A percentile compares a stretch with the other conserved stretches of the same genome.
These are phyloP conservation scores for Bruguiera gymnorhiza DNA, from an alignment of 345 rosid species.

Conservation along the genomic window DNA sequence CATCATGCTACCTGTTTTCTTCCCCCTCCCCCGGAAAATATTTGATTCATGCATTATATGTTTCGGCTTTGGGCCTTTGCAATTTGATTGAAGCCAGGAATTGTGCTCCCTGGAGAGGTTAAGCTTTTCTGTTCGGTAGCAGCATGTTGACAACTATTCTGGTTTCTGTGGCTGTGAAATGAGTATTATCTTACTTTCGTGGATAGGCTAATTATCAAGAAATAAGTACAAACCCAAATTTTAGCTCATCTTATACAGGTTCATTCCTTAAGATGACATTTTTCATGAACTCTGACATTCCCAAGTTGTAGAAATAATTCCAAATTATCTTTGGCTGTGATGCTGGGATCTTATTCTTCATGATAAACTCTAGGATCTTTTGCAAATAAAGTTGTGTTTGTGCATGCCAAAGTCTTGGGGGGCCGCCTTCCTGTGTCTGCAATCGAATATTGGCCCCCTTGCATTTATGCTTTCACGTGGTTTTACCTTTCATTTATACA, in stretches of 20 bases:
- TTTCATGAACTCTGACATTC: background rate
- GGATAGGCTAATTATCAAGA: background rate
- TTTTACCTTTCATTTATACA: background rate
- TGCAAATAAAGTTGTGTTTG: background rate
- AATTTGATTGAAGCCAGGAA: too few species aligned
- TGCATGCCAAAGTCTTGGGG: background rate
- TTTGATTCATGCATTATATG: too few species aligned
- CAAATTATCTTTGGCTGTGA: background rate
- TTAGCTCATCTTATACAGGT: background rate
- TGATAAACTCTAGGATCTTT: background rate
- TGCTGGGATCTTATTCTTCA: background rate
- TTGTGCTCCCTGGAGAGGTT: background rate
- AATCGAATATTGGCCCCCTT: background rate
- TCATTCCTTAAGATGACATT: background rate
- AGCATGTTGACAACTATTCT: background rate
- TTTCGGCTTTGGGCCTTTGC: too few species aligned
- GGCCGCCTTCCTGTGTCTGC: background rate
- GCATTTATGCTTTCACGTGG: background rate
- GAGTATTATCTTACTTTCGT: background rate
- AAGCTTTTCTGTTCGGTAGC: slow-evolving; percentile 1
- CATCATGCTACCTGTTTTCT: too few species aligned
- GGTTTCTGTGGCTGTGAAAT: background rate
- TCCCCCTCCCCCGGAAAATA: too few species aligned
- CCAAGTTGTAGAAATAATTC: background rate
- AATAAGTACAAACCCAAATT: background rate